phyloP scores from a whole-genome alignment of 176 grass and related monocot genomes.

The Avena atlantica region DNA sequence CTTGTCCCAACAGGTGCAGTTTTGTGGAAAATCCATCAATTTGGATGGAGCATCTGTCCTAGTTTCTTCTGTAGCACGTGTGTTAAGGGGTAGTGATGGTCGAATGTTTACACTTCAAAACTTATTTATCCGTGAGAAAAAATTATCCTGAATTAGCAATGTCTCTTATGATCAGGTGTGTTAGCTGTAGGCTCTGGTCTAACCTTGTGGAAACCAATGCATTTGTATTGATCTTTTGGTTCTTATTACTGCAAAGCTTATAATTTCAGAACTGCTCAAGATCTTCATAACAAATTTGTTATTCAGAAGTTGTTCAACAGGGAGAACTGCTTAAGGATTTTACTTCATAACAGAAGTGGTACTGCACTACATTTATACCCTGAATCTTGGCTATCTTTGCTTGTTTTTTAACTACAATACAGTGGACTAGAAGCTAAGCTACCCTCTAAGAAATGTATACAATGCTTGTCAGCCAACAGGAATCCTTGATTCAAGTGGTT shows the following conservation, averaged over 20 bases:
- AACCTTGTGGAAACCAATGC: not conserved
- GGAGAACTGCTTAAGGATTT: not conserved
- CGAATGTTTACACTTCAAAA: slow-evolving; percentile 22
- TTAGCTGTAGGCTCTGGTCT: not conserved
- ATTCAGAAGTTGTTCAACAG: not conserved
- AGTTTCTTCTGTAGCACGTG: slow-evolving; percentile 3
- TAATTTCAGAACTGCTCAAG: not conserved
- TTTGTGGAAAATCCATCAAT: slow-evolving; percentile 55
- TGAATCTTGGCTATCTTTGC: not conserved
- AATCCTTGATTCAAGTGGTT: not conserved
- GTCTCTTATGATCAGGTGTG: not conserved
- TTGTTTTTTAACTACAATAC: not conserved
- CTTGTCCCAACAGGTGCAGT: slow-evolving; percentile 38
- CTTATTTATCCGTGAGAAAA: slow-evolving; percentile 37
- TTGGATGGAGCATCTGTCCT: slow-evolving; percentile 36
- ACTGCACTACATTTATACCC: not conserved
- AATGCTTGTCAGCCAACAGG: not conserved
- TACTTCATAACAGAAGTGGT: not conserved
- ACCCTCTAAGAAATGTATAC: not conserved
- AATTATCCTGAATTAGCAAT: slow-evolving; percentile 15
- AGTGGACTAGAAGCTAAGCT: not conserved
- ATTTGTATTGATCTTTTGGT: not conserved
- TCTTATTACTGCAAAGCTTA: not conserved
- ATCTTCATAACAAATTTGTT: not conserved
- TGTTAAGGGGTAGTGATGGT: slow-evolving; percentile 26